phyloP scores from a whole-genome alignment of 495 filamentous ascomycete species.

The Podospora pseudopauciseta region DNA sequence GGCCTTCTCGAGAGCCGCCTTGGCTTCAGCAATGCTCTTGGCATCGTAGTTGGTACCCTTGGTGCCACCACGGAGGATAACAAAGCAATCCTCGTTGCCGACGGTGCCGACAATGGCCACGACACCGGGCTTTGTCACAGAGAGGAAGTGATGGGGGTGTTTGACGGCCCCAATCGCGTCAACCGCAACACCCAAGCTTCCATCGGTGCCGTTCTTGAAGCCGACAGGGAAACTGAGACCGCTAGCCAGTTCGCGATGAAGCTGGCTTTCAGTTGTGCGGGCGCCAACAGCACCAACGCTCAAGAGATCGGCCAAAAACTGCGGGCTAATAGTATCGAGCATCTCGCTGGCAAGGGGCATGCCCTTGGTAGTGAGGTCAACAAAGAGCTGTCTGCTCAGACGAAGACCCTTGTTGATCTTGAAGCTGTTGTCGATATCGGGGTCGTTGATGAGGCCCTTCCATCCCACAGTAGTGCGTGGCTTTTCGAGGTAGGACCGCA shows the following conservation, averaged over 20 bases:
- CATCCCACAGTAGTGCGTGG: constrained; percentile 97
- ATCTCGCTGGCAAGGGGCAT: constrained; percentile 99
- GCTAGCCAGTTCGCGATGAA: constrained; percentile 92
- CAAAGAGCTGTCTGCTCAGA: constrained; percentile 83
- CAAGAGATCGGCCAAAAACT: constrained; percentile 93
- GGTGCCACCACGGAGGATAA: constrained; percentile 91
- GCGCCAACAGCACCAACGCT: constrained; percentile 92
- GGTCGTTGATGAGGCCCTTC: constrained; percentile 99
- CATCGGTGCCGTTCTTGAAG: constrained; percentile 99
- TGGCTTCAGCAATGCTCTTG: constrained; percentile 60
- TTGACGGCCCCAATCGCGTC: constrained; percentile 94
- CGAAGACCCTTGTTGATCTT: constrained; percentile 97
- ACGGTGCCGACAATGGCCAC: constrained; percentile 93
- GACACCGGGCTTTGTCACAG: constrained; percentile 94
- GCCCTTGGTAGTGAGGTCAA: constrained; percentile 87
- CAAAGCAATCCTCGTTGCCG: constrained; percentile 98
- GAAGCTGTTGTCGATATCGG: constrained; percentile 97
- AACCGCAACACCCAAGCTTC: constrained; percentile 81
- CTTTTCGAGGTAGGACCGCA: constrained; percentile 99
- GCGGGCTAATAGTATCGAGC: constrained; percentile 97
- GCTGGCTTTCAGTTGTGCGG: constrained; percentile 89
- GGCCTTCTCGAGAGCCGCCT: constrained; percentile 31
- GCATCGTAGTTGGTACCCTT: constrained; percentile 92
- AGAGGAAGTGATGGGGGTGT: constrained; percentile 96
- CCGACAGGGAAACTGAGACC: constrained; percentile 95